A percentile compares a stretch with the other conserved stretches of the same genome.
Conservation (phyloP, 345 rosid genomes). For the Hibiscus mutabilis region DNA sequence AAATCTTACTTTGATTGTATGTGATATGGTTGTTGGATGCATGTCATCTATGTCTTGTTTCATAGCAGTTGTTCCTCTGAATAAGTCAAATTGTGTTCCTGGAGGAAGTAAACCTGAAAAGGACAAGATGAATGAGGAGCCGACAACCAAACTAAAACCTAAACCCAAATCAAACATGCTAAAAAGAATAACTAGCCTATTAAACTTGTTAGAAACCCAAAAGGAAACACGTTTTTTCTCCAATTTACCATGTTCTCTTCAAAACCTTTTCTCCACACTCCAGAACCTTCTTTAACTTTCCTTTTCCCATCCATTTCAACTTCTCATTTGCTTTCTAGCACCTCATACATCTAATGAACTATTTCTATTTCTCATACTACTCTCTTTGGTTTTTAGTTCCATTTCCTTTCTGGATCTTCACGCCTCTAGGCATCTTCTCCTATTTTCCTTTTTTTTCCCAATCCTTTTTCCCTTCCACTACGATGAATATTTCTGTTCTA, state of each 20-base stretch:
- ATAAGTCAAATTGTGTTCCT: constrained; percentile 95
- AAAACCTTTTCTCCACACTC: not conserved
- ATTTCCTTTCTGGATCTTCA: not conserved
- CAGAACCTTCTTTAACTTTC: not conserved
- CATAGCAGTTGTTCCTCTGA: constrained; percentile 97
- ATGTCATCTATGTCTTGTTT: constrained; percentile 94
- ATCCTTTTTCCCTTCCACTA: not conserved
- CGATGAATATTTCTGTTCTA: not conserved
- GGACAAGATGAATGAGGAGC: not conserved
- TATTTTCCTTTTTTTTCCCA: not conserved
- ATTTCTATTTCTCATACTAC: not conserved
- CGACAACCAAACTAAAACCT: not conserved
- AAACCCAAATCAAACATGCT: not conserved
- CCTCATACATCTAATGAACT: not conserved
- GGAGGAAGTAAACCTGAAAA: constrained; percentile 86
- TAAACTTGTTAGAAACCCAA: not conserved
- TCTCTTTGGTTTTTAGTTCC: not conserved
- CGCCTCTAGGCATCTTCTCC: not conserved
- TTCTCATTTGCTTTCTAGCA: not conserved
- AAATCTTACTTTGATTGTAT: constrained; percentile 65
- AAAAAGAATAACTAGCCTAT: not conserved
- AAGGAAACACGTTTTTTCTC: not conserved
- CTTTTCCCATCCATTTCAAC: not conserved
- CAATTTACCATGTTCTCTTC: not conserved
- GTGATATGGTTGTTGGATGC: constrained; percentile 68